Conservation (phyloP, 2,329 filamentous ascomycete species). For the Phialemonium atrogriseum region DNA sequence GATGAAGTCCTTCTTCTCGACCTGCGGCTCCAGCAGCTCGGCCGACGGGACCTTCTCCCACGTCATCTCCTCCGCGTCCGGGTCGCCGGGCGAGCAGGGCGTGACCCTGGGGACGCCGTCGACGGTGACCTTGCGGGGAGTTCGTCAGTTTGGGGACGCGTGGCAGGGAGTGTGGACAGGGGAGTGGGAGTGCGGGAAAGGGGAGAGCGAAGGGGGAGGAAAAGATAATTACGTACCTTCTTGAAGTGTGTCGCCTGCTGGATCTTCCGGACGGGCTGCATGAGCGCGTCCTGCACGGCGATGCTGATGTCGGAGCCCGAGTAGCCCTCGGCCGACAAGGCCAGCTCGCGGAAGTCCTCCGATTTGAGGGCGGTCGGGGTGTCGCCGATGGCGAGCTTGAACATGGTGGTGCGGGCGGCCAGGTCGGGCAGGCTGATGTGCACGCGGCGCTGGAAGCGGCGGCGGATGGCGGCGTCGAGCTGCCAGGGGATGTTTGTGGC, state of each 20-base stretch:
- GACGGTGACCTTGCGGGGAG: constrained; percentile 50
- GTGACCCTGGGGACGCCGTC: constrained; percentile 65
- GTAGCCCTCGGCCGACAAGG: constrained; percentile 81
- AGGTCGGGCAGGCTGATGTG: constrained; percentile 90
- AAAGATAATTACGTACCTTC: constrained; percentile 47
- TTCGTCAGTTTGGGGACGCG: constrained; percentile 8
- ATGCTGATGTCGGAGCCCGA: constrained; percentile 95
- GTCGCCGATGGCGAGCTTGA: constrained; percentile 86
- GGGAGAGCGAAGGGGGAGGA: not conserved
- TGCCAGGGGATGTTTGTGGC: constrained; percentile 99
- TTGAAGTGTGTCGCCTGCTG: constrained; percentile 98
- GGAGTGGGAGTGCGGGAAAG: not conserved
- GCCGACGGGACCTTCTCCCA: constrained; percentile 85
- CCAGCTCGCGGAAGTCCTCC: constrained; percentile 72
- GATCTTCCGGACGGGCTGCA: constrained; percentile 96
- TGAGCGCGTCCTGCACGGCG: constrained; percentile 89
- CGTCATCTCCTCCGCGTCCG: constrained; percentile 81
- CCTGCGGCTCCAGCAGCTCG: constrained; percentile 74
- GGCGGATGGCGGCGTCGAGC: constrained; percentile 87
- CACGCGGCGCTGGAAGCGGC: constrained; percentile 91
- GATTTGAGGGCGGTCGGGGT: constrained; percentile 78
- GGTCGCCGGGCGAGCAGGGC: constrained; percentile 88
- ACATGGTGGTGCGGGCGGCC: constrained; percentile 85
- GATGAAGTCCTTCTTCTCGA: constrained; percentile 86
- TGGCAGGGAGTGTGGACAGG: not conserved